phyloP scores from a whole-genome alignment of 805 yeast species.

The Scheffersomyces stipitis region DNA sequence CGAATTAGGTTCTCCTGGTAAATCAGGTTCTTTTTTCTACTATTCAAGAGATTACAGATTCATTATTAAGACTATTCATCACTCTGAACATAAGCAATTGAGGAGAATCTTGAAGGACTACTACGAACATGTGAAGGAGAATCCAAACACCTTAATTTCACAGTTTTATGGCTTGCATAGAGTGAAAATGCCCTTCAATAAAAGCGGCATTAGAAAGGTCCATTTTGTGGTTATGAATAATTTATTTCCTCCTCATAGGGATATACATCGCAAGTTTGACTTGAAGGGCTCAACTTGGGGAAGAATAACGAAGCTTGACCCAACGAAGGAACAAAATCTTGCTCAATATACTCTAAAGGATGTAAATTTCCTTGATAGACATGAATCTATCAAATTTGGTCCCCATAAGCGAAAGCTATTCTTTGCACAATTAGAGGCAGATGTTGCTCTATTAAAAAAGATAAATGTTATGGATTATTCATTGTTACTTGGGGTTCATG shows the following conservation, averaged over 20 bases:
- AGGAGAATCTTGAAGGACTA: slow-evolving; percentile 73
- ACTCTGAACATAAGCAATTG: slow-evolving; percentile 84
- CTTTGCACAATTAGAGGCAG: slow-evolving; percentile 68
- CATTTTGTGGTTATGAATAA: slow-evolving; percentile 97
- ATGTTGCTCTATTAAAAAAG: slow-evolving; percentile 67
- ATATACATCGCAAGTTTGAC: slow-evolving; percentile 82
- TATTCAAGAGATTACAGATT: slow-evolving; percentile 91
- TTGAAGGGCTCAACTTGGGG: slow-evolving; percentile 93
- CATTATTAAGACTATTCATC: slow-evolving; percentile 94
- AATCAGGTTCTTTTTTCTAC: slow-evolving; percentile 94
- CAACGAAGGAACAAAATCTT: slow-evolving; percentile 22
- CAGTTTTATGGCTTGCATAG: slow-evolving; percentile 96
- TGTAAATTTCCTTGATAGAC: slow-evolving; percentile 76
- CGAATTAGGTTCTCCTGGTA: slow-evolving; percentile 94
- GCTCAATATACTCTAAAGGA: slow-evolving; percentile 69
- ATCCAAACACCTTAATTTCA: slow-evolving; percentile 88
- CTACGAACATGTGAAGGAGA: slow-evolving; percentile 72
- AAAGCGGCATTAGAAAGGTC: slow-evolving; percentile 62
- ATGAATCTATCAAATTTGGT: slow-evolving; percentile 70
- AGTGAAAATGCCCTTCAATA: slow-evolving; percentile 78
- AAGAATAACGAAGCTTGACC: slow-evolving; percentile 49
- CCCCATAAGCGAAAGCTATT: slow-evolving; percentile 63
- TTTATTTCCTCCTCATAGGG: slow-evolving; percentile 89
- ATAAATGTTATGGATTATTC: slow-evolving; percentile 96
- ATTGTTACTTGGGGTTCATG: slow-evolving; percentile 83